phyloP scores from a whole-genome alignment of 1,139 yeast species.

The Lodderomyces margitis region DNA sequence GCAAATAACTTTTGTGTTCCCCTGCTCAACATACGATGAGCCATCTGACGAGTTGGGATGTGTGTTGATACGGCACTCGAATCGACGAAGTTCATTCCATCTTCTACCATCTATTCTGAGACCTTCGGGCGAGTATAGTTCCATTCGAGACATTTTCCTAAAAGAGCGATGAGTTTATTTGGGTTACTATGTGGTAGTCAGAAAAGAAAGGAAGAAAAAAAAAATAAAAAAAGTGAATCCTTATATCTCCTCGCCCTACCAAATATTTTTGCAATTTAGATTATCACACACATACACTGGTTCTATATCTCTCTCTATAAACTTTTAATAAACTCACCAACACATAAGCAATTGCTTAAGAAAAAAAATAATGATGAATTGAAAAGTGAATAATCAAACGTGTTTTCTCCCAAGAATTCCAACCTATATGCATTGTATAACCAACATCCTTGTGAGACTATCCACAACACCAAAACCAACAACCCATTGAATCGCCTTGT shows the following conservation, averaged over 20 bases:
- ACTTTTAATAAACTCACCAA: conserved; percentile 50
- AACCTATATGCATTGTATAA: conserved; percentile 71
- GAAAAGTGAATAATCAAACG: conserved; percentile 64
- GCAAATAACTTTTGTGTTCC: conserved; percentile 86
- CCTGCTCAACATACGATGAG: conserved; percentile 88
- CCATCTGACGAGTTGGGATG: conserved; percentile 92
- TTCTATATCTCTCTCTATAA: neutral
- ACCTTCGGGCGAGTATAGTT: conserved; percentile 92
- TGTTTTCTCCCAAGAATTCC: conserved; percentile 73
- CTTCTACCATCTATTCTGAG: conserved; percentile 89
- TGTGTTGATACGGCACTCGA: conserved; percentile 78
- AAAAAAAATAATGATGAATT: conserved; percentile 65
- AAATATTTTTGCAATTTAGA: too few relatives aligned
- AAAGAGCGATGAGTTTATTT: neutral
- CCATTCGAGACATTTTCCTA: conserved; percentile 33
- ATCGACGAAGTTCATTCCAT: conserved; percentile 87
- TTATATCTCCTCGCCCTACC: too few relatives aligned
- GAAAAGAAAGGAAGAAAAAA: too few relatives aligned
- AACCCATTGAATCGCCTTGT: conserved; percentile 32
- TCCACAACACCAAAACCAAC: conserved; percentile 55
- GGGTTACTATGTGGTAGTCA: too few relatives aligned
- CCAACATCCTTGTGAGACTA: conserved; percentile 74
- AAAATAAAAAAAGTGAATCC: too few relatives aligned
- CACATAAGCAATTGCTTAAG: conserved; percentile 60
- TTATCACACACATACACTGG: neutral